phyloP scores from a whole-genome alignment of 2,329 filamentous ascomycete species.

The Hymenoscyphus fraxineus region DNA sequence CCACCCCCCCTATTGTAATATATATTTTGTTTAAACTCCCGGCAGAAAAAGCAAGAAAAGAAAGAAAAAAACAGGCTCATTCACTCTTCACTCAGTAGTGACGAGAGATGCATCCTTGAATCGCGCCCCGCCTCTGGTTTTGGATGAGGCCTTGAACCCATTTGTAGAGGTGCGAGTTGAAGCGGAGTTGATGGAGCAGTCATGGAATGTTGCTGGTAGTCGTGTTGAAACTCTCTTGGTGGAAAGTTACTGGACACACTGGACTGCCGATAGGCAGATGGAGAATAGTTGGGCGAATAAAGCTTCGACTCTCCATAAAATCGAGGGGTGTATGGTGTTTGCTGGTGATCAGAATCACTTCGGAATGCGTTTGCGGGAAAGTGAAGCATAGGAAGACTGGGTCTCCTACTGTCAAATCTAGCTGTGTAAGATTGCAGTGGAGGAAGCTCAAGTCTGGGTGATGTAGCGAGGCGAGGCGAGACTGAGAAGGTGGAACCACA shows the following conservation, averaged over 20 bases:
- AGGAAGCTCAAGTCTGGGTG: conserved; percentile 33
- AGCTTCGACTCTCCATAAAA: conserved; percentile 23
- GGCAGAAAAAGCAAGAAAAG: background rate
- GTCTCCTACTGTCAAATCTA: conserved; percentile 24
- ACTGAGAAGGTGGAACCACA: conserved; percentile 58
- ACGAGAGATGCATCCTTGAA: conserved; percentile 34
- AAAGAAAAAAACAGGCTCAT: background rate
- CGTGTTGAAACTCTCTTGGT: conserved; percentile 23
- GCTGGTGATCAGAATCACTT: conserved; percentile 26
- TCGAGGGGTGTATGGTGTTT: conserved; percentile 22
- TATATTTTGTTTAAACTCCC: background rate
- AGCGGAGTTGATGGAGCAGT: conserved; percentile 33
- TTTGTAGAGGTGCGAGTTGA: conserved; percentile 31
- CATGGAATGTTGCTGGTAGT: conserved; percentile 21
- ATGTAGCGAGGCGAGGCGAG: conserved; percentile 43
- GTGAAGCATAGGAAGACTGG: conserved; percentile 31
- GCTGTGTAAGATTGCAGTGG: conserved; percentile 25
- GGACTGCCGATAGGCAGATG: background rate
- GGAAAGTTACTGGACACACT: conserved; percentile 9
- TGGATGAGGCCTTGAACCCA: conserved; percentile 8
- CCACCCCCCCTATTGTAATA: background rate
- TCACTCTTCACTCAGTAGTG: conserved; percentile 25
- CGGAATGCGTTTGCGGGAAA: conserved; percentile 25
- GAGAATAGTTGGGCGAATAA: background rate
- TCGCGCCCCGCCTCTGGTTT: conserved; percentile 25